Base-by-base conservation (phyloP, 345 rosid species). In the Gynandropsis gynandra region DNA sequence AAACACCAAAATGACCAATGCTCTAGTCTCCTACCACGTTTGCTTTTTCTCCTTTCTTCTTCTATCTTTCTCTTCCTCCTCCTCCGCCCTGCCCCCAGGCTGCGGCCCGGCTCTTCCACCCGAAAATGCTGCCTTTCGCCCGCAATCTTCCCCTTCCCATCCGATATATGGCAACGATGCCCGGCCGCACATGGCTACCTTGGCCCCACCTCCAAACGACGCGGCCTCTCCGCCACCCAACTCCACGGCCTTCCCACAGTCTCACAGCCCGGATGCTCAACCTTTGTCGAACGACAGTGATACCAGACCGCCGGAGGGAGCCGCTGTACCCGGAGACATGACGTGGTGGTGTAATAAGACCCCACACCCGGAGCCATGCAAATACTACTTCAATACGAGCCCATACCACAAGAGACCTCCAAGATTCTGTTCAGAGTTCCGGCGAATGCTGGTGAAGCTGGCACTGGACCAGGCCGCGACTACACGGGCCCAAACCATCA, bases 341-440 rank as follows among this genome's bases (percentile, higher is more conserved):
- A 67, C 69, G 54, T 71, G 62, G 58, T 85, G 89, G 92, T 88
- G 97, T 67, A 49, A 57, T 68, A 64, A 77, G 61, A 82, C 92
- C 42, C 95, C 97, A 37, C 21, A 85, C 60, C 83, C 87, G 7
- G 68, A 72, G 5, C 73, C 83, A 39, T 85, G 97, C 76, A 79
- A 77, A 31, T 69, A 73, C 54, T 73, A 72, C 67, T 61, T 67
- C 58, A 20, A 1, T 18, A 56, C 70, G 59, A 61, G 47, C 17
- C 69, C 54, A 46, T 54, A 63, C 13, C 48, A 63, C 40, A 2
- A 24, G 15, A 51, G 43, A 17, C 37, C 62, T 4, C 80, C 83
- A 6, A 77, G 58, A 5, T 54, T 54, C 0, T 67, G 61, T 15
- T 67, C 83, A 1, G 75, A 79, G 14, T 85, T 85, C 42, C 75